Base-by-base conservation (phyloP, 257 asterid genomes). In the Gardenia jasminoides region DNA sequence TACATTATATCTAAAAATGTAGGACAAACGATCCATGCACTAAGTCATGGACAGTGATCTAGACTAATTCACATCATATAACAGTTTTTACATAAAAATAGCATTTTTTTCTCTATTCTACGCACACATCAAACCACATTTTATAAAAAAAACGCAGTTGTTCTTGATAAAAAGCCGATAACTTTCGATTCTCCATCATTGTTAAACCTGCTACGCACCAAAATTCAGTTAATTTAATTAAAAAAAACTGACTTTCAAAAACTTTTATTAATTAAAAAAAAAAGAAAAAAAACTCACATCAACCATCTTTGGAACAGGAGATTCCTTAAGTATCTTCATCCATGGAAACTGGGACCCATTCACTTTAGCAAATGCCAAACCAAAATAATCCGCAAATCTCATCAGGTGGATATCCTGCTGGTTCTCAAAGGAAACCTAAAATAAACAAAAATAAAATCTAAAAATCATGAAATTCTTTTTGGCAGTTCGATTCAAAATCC, bases 361-460 rank as follows among this genome's bases (percentile, higher is more conserved):
- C 74, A 87, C 88, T 74, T 74, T 78, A 3, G 83, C 74, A 83
- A 87, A 85, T 72, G 89, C 83, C 1, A 83, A 83, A 16, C 90
- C 88, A 64, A 85, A 83, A 77, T 87, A 85, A 70, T 87, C 90
- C 0, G 90, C 90, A 54, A 87, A 79, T 77, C 90, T 75, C 88
- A 85, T 85, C 79, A 87, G 59, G 79, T 80, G 87, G 81, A 87
- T 87, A 64, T 87, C 88, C 74, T 85, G 84, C 69, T 85, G 87
- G 5, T 75, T 26, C 59, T 87, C 88, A 48, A 76, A 87, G 4
- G 83, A 81, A 13, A 76, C 80, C 90, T 87, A 9, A n/a, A 73
- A 70, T 65, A 26, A 17, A 43, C 68, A 66, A 52, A 44, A 77
- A 61, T 36, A 36, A 46, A 59, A 61, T 22, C 0, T 1, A 30